These are phyloP conservation scores for Ganoderma leucocontextum DNA, from an alignment of 1,284 basidiomycete species.

Conservation along the genomic window DNA sequence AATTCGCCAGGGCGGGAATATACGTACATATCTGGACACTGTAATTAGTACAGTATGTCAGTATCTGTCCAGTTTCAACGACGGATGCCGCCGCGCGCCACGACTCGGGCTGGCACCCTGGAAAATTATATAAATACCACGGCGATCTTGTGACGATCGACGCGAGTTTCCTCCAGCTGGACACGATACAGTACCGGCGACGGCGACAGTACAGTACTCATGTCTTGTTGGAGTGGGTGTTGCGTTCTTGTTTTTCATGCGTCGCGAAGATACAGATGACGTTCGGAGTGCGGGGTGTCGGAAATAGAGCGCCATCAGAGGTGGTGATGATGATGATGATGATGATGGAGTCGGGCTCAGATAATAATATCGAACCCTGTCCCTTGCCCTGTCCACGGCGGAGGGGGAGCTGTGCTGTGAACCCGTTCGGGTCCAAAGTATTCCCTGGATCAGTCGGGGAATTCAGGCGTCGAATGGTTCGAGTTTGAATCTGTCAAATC, in stretches of 20 bases:
- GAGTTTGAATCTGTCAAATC: neutral
- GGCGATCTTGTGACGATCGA: too few species aligned
- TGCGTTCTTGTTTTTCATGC: neutral
- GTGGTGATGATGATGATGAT: neutral
- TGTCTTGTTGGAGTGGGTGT: neutral
- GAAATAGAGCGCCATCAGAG: constrained; percentile 8
- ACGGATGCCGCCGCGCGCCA: too few species aligned
- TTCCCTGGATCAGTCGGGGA: neutral
- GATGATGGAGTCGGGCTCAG: neutral
- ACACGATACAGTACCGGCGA: too few species aligned
- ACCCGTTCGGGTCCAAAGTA: neutral
- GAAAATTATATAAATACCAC: too few species aligned
- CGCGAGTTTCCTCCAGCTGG: too few species aligned
- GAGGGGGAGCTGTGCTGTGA: neutral
- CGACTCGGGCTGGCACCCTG: too few species aligned
- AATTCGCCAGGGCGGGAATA: neutral
- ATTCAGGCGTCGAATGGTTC: neutral
- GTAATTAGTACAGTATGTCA: too few species aligned
- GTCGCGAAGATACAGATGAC: neutral
- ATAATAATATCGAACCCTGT: constrained; percentile 1
- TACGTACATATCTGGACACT: neutral
- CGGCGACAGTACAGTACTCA: too few species aligned
- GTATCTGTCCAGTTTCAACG: too few species aligned
- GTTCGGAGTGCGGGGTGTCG: neutral
- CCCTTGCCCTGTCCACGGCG: neutral